Evolutionary conservation across 306 rosid genomes (phyloP), one percentile per base, ranked within the genome.

Genomic region (Senna tora): DNA sequence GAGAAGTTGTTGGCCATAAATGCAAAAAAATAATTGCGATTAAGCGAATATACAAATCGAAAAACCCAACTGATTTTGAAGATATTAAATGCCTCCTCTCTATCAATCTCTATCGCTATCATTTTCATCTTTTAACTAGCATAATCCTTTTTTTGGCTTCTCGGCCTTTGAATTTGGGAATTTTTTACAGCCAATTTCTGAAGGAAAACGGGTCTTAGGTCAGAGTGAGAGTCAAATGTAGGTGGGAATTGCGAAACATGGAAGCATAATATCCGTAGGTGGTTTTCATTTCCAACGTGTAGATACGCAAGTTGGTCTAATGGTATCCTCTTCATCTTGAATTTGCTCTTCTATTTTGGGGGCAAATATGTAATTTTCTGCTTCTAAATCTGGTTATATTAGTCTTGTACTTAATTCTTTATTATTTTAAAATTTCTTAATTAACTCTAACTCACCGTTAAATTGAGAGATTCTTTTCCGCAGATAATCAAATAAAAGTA

Each of bases 1-100:
- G 63, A 52, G 72, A 52, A 73, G 84, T 74, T 21, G 84, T 52
- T 84, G 87, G 73, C 17, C 52, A 64, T 75, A 69, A 72, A 76
- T 72, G 81, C 71, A 67, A 77, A 56, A 56, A 65, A 65, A 49
- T 49, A 65, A 75, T 56, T 34, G 42, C 25, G 25, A 75, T 65
- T 74, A 39, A 74, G 71, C 17, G 59, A 79, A 69, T n/a, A 60
- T 51, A 62, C 76, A 74, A 69, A 51, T 45, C 76, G 7, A 65
- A 62, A 65, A 62, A 20, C 57, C 77, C 78, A 81, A 76, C 84
- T 15, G 72, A 81, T 76, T 81, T 81, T 76, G 34, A 61, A 41
- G 83, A 49, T 75, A 69, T 74, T 69, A 74, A 80, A 54, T 74
- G 80, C 79, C 43, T 16, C 45, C 56, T 4, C 12, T 64, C n/a